phyloP scores from a whole-genome alignment of 257 asterid species.

The Echites panduratus region DNA sequence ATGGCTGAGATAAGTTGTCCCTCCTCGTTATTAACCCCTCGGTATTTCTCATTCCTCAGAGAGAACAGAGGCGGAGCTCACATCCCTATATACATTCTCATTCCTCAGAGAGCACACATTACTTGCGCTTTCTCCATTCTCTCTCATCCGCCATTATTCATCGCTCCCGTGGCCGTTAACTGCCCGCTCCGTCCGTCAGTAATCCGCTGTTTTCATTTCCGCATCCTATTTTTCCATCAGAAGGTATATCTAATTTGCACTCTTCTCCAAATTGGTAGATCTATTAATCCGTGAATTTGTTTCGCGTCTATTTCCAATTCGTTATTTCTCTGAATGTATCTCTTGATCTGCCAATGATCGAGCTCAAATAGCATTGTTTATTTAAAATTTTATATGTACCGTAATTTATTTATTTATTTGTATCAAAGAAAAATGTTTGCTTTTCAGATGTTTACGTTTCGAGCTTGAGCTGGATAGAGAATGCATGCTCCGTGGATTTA shows the following conservation, averaged over 20 bases:
- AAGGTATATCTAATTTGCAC: constrained; percentile 7
- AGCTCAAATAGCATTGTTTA: constrained; percentile 1
- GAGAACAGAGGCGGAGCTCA: background rate
- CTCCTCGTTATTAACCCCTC: constrained; percentile 21
- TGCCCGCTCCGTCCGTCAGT: background rate
- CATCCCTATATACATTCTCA: constrained; percentile 2
- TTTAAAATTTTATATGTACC: background rate
- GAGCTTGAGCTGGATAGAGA: background rate
- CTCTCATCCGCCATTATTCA: background rate
- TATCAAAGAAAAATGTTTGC: background rate
- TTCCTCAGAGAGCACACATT: background rate
- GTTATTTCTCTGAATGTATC: background rate
- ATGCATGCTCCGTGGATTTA: background rate
- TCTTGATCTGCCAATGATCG: background rate
- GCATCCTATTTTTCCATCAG: background rate
- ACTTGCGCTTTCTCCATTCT: background rate
- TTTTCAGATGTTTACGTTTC: background rate
- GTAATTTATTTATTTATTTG: background rate
- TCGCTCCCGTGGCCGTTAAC: background rate
- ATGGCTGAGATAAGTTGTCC: constrained; percentile 20
- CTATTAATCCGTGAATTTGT: background rate
- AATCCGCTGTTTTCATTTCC: too few relatives aligned
- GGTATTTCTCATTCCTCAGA: background rate
- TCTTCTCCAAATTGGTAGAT: constrained; percentile 2
- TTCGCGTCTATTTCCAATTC: background rate